These are phyloP conservation scores for Penicillium atrosanguineum DNA, from an alignment of 495 filamentous ascomycete species.

Conservation along the genomic window DNA sequence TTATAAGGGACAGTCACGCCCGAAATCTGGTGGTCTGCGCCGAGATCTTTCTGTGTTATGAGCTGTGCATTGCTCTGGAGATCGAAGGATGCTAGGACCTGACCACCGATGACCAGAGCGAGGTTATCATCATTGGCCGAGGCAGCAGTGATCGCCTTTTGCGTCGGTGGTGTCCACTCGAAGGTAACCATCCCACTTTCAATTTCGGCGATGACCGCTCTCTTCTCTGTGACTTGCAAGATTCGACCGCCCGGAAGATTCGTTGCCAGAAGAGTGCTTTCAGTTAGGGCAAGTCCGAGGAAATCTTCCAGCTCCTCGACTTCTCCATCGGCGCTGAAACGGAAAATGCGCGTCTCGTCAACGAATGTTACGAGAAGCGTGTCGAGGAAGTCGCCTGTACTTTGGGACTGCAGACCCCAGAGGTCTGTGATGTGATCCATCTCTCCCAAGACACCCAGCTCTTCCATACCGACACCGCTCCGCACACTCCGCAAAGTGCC, in stretches of 20 bases:
- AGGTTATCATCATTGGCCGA: slow-evolving; percentile 67
- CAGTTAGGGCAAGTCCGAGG: slow-evolving; percentile 62
- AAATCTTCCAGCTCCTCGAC: slow-evolving; percentile 82
- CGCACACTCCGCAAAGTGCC: slow-evolving; percentile 84
- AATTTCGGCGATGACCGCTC: slow-evolving; percentile 60
- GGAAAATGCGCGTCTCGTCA: slow-evolving; percentile 79
- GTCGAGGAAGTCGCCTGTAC: slow-evolving; percentile 52
- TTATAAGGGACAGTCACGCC: slow-evolving; percentile 67
- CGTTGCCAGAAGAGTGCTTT: slow-evolving; percentile 69
- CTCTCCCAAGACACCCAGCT: slow-evolving; percentile 76
- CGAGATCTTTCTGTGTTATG: slow-evolving; percentile 56
- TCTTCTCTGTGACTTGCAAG: slow-evolving; percentile 73
- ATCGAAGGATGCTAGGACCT: slow-evolving; percentile 62
- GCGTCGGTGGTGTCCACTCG: slow-evolving; percentile 61
- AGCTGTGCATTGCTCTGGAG: slow-evolving; percentile 56
- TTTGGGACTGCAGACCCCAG: slow-evolving; percentile 58
- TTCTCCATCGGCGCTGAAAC: slow-evolving; percentile 69
- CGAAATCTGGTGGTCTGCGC: slow-evolving; percentile 70
- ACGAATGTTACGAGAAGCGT: slow-evolving; percentile 78
- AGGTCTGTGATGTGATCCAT: slow-evolving; percentile 73
- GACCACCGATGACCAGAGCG: slow-evolving; percentile 72
- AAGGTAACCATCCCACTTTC: slow-evolving; percentile 66
- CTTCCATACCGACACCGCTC: slow-evolving; percentile 91
- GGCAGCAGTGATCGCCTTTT: slow-evolving; percentile 68
- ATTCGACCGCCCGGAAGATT: slow-evolving; percentile 62